Conservation (phyloP, 768 basidiomycete genomes). For the Lentinula sp. region DNA sequence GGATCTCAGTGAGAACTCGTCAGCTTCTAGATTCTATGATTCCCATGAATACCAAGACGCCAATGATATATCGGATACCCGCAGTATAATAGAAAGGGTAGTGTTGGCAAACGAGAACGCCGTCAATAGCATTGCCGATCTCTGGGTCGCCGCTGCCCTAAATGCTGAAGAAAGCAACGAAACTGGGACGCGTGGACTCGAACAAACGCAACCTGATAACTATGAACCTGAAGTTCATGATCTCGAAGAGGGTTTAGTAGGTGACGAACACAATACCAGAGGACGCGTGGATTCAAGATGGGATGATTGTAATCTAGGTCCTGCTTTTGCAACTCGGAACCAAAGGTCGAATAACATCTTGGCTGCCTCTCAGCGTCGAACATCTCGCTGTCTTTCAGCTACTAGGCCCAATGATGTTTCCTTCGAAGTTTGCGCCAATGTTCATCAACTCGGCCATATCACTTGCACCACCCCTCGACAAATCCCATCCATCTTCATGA, state of each 20-base stretch:
- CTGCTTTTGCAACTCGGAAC: background rate
- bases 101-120: constrained; percentile 93
- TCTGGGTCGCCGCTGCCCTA: constrained; percentile 98
- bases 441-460: background rate
- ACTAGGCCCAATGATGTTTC: background rate
- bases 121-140: constrained; percentile 88
- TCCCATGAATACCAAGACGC: background rate
- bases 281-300: background rate
- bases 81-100: constrained; percentile 82
- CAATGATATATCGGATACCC: background rate
- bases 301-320: background rate
- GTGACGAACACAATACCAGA: background rate
- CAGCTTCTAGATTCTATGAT: background rate
- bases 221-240: background rate
- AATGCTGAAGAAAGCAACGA: constrained; percentile 71
- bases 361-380: background rate
- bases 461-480: background rate
- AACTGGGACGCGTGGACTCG: background rate
- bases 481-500: background rate
- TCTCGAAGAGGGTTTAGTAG: background rate
- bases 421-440: background rate
- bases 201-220: background rate
- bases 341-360: background rate
- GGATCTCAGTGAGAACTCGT: background rate
- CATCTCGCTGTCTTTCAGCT: background rate